These are phyloP conservation scores for Brassica incana DNA, from an alignment of 345 rosid genomes.

Conservation along the genomic window DNA sequence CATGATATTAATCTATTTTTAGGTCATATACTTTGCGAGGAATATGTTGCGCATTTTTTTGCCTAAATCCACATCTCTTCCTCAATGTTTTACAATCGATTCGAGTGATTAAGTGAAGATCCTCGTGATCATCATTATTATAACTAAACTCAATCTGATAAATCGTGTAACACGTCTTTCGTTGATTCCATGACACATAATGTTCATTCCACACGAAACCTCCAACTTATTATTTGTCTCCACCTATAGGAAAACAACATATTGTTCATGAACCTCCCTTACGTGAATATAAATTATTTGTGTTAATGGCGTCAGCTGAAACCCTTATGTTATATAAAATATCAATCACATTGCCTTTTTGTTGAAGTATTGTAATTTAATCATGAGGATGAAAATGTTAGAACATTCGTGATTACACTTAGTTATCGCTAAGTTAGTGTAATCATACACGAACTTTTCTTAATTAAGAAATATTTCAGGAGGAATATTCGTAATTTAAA, in stretches of 20 bases:
- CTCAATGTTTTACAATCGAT: not conserved
- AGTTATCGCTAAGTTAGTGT: conserved; percentile 13
- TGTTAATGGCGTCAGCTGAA: conserved; percentile 24
- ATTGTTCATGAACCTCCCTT: conserved; percentile 31
- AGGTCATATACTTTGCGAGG: not conserved
- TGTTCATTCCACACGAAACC: not conserved
- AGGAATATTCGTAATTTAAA: conserved; percentile 30
- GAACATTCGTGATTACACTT: not conserved
- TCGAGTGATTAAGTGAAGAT: not conserved
- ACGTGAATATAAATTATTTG: not conserved
- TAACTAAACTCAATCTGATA: not conserved
- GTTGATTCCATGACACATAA: not conserved
- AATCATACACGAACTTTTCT: conserved; percentile 28
- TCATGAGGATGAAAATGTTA: not conserved
- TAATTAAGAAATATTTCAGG: conserved; percentile 15
- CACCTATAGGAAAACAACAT: conserved; percentile 16
- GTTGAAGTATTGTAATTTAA: not conserved
- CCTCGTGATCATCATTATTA: not conserved
- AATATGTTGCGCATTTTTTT: not conserved
- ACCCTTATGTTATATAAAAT: not conserved
- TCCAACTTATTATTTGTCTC: conserved; percentile 3
- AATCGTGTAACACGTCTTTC: not conserved
- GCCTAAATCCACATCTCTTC: not conserved
- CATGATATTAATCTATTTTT: not conserved
- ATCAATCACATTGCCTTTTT: not conserved